A percentile compares a stretch with the other conserved stretches of the same genome.
Evolutionary conservation across 441 rosid species (phyloP).

Genomic region (Mallotus repandus): DNA sequence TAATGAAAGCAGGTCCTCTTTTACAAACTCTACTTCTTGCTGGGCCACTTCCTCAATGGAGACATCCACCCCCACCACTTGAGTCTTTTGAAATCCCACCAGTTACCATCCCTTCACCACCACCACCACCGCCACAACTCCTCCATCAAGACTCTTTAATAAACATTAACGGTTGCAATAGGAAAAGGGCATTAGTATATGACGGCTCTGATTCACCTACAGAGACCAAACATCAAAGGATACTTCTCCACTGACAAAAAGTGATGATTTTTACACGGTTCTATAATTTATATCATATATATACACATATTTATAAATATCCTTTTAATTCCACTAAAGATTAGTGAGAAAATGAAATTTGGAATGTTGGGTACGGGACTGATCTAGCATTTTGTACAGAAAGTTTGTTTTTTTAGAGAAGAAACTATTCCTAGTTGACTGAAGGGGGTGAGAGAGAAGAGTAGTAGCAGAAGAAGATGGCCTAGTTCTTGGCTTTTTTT

Average conservation of each 20-base stretch:
- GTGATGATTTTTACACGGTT: background rate
- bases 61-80: conserved; percentile 75
- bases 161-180: conserved; percentile 36
- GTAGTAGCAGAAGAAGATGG: background rate
- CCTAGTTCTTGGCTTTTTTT: conserved; percentile 23
- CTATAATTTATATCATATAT: conserved; percentile 21
- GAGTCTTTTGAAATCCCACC: conserved; percentile 86
- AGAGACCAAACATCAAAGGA: conserved; percentile 62
- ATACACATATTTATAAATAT: conserved; percentile 13
- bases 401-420: conserved; percentile 27
- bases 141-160: conserved; percentile 46
- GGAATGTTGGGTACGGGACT: conserved; percentile 39
- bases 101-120: conserved; percentile 65
- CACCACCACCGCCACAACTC: conserved; percentile 41
- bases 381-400: conserved; percentile 54
- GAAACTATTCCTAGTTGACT: conserved; percentile 27
- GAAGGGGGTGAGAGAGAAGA: conserved; percentile 14
- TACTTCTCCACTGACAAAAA: conserved; percentile 52
- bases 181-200: conserved; percentile 56
- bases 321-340: conserved; percentile 28
- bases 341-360: conserved; percentile 34
- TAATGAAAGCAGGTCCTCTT: conserved; percentile 86
- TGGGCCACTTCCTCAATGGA: conserved; percentile 95
- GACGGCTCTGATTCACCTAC: conserved; percentile 56
- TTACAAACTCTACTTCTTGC: conserved; percentile 82